A percentile compares a stretch with the other conserved stretches of the same genome.
These are phyloP conservation scores for Vanrija sp. DNA, from an alignment of 1,284 basidiomycete genomes.

Conservation along the genomic window DNA sequence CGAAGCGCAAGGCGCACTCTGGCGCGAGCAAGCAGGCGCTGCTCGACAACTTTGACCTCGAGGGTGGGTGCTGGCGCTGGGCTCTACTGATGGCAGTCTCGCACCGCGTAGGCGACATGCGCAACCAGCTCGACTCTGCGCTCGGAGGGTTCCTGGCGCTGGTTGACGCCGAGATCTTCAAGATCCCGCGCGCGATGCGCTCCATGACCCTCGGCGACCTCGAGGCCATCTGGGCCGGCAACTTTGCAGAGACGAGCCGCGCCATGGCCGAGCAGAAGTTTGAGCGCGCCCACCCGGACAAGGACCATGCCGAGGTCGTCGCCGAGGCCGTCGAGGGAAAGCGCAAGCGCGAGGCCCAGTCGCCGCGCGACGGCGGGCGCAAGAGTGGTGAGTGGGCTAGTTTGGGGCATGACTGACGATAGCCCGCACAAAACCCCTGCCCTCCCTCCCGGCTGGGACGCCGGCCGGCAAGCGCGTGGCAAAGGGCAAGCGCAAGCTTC, in stretches of 20 bases:
- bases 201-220: conserved; percentile 44
- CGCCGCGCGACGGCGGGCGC: not conserved
- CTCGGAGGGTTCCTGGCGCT: conserved; percentile 39
- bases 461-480: conserved; percentile 3
- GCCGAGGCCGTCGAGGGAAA: conserved; percentile 20
- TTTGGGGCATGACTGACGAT: not conserved
- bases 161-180: conserved; percentile 44
- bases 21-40: conserved; percentile 25
- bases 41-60: conserved; percentile 49
- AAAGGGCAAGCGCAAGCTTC: conserved; percentile 9
- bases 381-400: conserved; percentile 19
- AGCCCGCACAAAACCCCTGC: conserved; percentile 4
- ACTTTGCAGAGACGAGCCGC: conserved; percentile 38
- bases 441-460: not conserved
- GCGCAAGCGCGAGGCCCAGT: conserved; percentile 11
- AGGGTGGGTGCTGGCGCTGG: conserved; percentile 27
- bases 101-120: conserved; percentile 6
- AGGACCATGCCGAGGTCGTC: conserved; percentile 19
- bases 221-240: conserved; percentile 42
- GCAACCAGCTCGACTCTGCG: conserved; percentile 25
- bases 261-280: conserved; percentile 31
- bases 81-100: conserved; percentile 1
- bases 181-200: conserved; percentile 43
- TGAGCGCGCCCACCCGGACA: conserved; percentile 20
- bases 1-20: conserved; percentile 24